Evolutionary conservation across 2,329 filamentous ascomycete genomes (phyloP), one percentile per base, ranked within the genome.

Genomic region (Pestalotiopsis sp.): DNA sequence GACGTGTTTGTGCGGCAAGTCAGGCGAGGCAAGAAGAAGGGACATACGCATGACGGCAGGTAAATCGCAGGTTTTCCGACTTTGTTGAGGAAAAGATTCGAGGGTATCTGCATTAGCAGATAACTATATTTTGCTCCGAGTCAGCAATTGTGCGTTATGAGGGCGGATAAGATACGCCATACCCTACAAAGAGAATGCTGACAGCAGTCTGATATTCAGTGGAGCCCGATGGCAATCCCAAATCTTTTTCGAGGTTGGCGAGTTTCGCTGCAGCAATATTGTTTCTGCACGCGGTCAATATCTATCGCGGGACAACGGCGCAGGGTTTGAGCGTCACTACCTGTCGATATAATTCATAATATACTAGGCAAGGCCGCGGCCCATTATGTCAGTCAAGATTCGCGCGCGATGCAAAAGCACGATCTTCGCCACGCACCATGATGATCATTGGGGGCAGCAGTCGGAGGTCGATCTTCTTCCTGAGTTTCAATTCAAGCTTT

Each of bases 361-460:
- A 71, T 91, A 92, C 44, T 52, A 52, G 9, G 17, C 10, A 20
- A 20, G 44, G 17, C 17, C 9, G 17, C 44, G 10, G 9, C n/a
- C 44, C 44, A 3, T 20, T 9, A 22, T 14, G 17, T 52, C 17
- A 52, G 44, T 20, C 7, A 2, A 52, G 30, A 35, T 35, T 35
- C 6, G 9, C 30, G 30, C 30, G 30, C 30, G 30, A 9, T 35
- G 30, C 30, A 35, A 35, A 9, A 35, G 7, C 30, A 35, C 30
- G 30, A 35, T 35, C 30, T 9, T 35, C 30, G 30, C 30, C 30
- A 52, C 44, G 5, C 17, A 52, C 44, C 83, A 92, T 91, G 60
- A 92, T 72, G 65, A 92, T 86, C 56, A 92, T 82, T 79, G 89
- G 89, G 0, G 91, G 91, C 72, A 93, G 81, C 38, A 93, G 76